Conservation (phyloP, 2,329 filamentous ascomycete genomes). For the Hypoxylon sp. region DNA sequence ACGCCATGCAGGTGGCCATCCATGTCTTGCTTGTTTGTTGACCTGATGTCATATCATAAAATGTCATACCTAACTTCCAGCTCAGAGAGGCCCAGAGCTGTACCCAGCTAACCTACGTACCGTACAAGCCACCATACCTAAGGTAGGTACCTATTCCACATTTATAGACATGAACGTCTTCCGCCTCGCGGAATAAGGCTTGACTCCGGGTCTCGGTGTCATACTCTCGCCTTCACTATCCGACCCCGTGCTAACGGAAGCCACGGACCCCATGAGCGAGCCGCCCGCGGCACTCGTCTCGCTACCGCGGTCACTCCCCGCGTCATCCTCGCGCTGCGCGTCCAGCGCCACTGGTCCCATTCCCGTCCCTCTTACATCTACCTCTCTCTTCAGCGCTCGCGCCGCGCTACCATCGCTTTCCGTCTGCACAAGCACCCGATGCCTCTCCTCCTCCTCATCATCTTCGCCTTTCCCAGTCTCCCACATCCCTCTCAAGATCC, state of each 20-base stretch:
- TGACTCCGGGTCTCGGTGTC: neutral
- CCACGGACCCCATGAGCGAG: constrained; percentile 28
- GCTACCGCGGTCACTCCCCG: constrained; percentile 38
- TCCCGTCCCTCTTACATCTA: neutral
- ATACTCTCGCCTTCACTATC: constrained; percentile 32
- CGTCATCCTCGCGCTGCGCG: constrained; percentile 27
- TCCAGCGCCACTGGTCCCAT: neutral
- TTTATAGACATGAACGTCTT: constrained; percentile 13
- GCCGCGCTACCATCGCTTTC: constrained; percentile 2
- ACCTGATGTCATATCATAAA: neutral
- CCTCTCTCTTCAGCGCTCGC: too few relatives aligned
- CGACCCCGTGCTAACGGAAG: constrained; percentile 35
- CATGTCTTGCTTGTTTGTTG: neutral
- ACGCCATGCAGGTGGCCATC: constrained; percentile 6
- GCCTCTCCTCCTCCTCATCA: constrained; percentile 49
- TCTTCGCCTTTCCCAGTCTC: constrained; percentile 56
- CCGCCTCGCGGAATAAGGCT: constrained; percentile 5
- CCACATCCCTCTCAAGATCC: constrained; percentile 56
- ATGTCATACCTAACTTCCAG: constrained; percentile 6
- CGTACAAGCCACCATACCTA: neutral
- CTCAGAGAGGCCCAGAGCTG: neutral
- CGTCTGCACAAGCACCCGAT: constrained; percentile 19
- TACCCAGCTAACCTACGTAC: neutral
- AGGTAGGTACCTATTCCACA: neutral
- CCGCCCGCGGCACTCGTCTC: constrained; percentile 33